Conservation (phyloP, 106 monocot genomes). For the Dioscorea zingiberensis region DNA sequence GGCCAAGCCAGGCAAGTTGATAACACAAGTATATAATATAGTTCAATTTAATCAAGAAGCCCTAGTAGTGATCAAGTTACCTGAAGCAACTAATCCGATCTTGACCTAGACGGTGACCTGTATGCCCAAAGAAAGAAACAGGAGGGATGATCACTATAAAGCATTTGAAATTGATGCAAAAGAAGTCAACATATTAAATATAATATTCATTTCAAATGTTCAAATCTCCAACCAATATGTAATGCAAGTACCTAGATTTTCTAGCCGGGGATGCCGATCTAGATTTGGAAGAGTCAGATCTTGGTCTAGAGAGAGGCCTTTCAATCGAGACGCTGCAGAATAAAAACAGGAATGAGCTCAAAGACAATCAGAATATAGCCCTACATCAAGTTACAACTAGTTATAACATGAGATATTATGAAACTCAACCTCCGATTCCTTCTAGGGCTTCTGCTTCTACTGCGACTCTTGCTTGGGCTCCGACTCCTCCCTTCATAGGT, state of each 20-base stretch:
- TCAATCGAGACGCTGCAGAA: slow-evolving; percentile 21
- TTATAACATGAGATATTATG: not conserved
- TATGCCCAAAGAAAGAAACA: not conserved
- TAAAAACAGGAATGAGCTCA: not conserved
- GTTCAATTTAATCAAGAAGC: no score
- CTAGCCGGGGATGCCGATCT: slow-evolving; percentile 31
- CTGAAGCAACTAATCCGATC: not conserved
- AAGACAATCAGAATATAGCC: not conserved
- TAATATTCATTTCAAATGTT: not conserved
- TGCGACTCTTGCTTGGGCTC: slow-evolving; percentile 33
- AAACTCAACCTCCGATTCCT: slow-evolving; percentile 23
- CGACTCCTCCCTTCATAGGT: slow-evolving; percentile 34
- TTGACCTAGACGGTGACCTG: slow-evolving; percentile 8
- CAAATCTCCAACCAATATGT: not conserved
- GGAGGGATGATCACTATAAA: not conserved
- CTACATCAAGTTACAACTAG: not conserved
- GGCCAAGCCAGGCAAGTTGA: no score
- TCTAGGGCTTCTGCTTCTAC: slow-evolving; percentile 36
- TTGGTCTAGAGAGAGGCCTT: slow-evolving; percentile 17
- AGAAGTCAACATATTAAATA: not conserved
- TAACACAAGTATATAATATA: no score
- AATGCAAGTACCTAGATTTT: slow-evolving; percentile 18
- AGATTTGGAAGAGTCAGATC: slow-evolving; percentile 24
- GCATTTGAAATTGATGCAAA: not conserved
- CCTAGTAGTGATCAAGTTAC: not conserved